phyloP scores from a whole-genome alignment of 495 filamentous ascomycete species.

The Thermothielavioides terrestris region DNA sequence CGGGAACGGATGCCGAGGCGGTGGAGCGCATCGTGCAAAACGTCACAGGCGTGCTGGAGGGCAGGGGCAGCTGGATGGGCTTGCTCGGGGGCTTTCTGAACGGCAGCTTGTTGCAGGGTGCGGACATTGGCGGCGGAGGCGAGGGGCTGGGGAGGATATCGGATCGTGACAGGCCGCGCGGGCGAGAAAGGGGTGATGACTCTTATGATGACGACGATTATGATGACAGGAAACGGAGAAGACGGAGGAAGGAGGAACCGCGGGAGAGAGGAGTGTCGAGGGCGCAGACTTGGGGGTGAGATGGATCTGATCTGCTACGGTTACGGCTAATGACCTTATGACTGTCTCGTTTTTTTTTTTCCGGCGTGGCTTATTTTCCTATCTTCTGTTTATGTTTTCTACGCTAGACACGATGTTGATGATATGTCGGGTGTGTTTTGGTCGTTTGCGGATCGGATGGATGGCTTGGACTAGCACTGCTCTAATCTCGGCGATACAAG shows the following conservation, averaged over 20 bases:
- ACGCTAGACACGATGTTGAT: constrained; percentile 11
- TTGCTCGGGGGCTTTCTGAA: constrained; percentile 22
- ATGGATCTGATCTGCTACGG: neutral
- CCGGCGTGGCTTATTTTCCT: neutral
- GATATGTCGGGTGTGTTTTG: constrained; percentile 2
- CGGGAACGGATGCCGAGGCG: constrained; percentile 24
- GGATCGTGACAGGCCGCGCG: neutral
- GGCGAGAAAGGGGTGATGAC: constrained; percentile 5
- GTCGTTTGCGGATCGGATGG: neutral
- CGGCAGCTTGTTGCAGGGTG: constrained; percentile 19
- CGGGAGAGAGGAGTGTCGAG: neutral
- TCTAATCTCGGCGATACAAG: no score
- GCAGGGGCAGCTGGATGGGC: constrained; percentile 20
- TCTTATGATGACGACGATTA: constrained; percentile 14
- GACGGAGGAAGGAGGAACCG: constrained; percentile 1
- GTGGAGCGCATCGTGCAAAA: constrained; percentile 24
- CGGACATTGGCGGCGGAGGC: neutral
- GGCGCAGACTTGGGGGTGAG: constrained; percentile 8
- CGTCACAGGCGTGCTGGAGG: constrained; percentile 31
- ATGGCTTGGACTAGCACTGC: neutral
- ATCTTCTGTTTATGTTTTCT: constrained; percentile 1
- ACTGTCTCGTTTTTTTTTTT: constrained; percentile 3
- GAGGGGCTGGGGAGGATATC: constrained; percentile 1
- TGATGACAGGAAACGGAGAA: constrained; percentile 11
- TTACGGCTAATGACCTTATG: constrained; percentile 12